Percentiles rank a stretch among this genome's conserved stretches.
phyloP scores from a whole-genome alignment of 2,329 filamentous ascomycete species.

The Fusarium sarcochroum region DNA sequence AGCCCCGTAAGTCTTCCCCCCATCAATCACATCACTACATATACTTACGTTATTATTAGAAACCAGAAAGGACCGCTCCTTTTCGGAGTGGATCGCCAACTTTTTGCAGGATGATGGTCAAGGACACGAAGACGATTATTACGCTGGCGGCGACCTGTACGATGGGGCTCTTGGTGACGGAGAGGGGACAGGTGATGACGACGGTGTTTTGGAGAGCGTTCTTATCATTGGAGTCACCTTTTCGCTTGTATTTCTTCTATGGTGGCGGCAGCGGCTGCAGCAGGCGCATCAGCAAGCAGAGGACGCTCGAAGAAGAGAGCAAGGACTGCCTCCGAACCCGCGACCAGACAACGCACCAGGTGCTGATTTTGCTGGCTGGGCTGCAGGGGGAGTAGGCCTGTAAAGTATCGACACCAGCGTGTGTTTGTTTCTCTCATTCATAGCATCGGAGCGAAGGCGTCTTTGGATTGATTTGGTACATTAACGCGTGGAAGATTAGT shows the following conservation, averaged over 20 bases:
- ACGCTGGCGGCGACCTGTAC: conserved; percentile 66
- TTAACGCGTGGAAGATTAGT: not conserved
- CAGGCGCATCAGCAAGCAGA: conserved; percentile 62
- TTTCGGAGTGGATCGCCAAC: conserved; percentile 88
- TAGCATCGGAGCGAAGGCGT: conserved; percentile 50
- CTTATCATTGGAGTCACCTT: conserved; percentile 85
- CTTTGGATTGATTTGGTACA: conserved; percentile 44
- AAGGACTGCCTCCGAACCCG: conserved; percentile 49
- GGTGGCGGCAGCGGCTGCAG: conserved; percentile 82
- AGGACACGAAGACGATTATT: conserved; percentile 74
- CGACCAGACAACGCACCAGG: conserved; percentile 44
- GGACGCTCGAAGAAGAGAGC: conserved; percentile 52
- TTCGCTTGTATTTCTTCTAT: conserved; percentile 82
- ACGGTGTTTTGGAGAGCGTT: conserved; percentile 86
- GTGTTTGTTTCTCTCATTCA: conserved; percentile 41
- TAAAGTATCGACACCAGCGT: conserved; percentile 36
- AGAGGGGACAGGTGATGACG: conserved; percentile 76
- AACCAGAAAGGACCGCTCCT: conserved; percentile 79
- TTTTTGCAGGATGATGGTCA: conserved; percentile 81
- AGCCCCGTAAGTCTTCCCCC: conserved; percentile 75
- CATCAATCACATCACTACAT: not conserved
- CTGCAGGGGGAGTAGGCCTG: conserved; percentile 54
- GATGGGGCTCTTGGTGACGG: conserved; percentile 70
- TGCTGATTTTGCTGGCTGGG: conserved; percentile 55
- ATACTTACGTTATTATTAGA: conserved; percentile 63